Conservation (phyloP, 2,329 filamentous ascomycete species). For the Colletotrichum abscissum region DNA sequence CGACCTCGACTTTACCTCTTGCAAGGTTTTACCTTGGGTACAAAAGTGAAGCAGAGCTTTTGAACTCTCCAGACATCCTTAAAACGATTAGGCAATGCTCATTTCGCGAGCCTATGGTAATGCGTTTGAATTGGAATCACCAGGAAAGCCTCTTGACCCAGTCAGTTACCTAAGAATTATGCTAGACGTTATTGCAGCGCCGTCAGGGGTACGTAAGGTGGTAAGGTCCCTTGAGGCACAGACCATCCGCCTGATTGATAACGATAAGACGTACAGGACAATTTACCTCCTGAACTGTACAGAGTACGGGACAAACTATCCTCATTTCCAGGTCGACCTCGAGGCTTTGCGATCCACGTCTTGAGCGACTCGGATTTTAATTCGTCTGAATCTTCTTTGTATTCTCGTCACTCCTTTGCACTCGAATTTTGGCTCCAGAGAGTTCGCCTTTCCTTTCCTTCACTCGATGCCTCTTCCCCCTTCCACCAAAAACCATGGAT, state of each 20-base stretch:
- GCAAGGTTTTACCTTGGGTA: too few relatives aligned
- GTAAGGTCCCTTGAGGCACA: background rate
- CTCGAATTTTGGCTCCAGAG: slow-evolving; percentile 3
- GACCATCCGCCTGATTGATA: slow-evolving; percentile 25
- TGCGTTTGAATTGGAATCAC: too few relatives aligned
- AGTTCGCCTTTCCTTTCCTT: slow-evolving; percentile 23
- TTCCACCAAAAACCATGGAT: slow-evolving; percentile 65
- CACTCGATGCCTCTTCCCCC: slow-evolving; percentile 30
- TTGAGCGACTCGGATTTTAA: background rate
- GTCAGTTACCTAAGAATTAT: too few relatives aligned
- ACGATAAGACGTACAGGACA: slow-evolving; percentile 29
- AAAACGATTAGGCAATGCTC: too few relatives aligned
- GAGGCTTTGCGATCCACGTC: slow-evolving; percentile 6
- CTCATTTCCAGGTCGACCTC: background rate
- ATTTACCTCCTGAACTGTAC: slow-evolving; percentile 17
- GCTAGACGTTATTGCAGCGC: too few relatives aligned
- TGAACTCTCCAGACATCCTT: too few relatives aligned
- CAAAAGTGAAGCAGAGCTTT: too few relatives aligned
- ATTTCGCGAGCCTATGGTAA: too few relatives aligned
- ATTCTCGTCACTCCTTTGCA: slow-evolving; percentile 29
- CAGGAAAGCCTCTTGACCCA: too few relatives aligned
- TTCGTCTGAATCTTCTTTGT: slow-evolving; percentile 8
- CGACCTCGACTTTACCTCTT: too few relatives aligned
- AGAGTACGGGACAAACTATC: slow-evolving; percentile 17
- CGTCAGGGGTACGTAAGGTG: too few relatives aligned